Conservation (phyloP, 1,284 basidiomycete species). For the Irpex rosettiformis region DNA sequence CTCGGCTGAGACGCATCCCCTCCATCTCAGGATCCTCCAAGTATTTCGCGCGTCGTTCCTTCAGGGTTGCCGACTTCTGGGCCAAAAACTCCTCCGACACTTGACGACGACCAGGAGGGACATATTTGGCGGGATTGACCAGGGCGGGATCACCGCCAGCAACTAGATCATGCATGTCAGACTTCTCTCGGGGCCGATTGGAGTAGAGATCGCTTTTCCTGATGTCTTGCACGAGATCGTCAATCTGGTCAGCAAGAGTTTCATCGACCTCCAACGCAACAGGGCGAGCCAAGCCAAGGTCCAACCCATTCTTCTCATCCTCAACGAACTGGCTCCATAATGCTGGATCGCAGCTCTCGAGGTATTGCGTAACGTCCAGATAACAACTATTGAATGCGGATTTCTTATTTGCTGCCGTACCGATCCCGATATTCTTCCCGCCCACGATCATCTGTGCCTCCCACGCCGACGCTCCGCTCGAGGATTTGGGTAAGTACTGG, state of each 20-base stretch:
- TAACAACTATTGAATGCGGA: conserved; percentile 72
- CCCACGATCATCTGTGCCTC: conserved; percentile 83
- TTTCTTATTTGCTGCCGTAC: conserved; percentile 73
- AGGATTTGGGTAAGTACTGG: conserved; percentile 40
- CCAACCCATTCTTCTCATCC: conserved; percentile 60
- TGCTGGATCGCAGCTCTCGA: conserved; percentile 78
- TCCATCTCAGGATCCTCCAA: conserved; percentile 59
- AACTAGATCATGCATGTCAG: conserved; percentile 52
- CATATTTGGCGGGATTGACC: conserved; percentile 18
- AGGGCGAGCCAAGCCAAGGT: conserved; percentile 68
- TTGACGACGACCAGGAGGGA: conserved; percentile 23
- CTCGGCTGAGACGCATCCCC: conserved; percentile 67
- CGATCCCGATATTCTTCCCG: conserved; percentile 79
- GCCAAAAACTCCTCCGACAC: conserved; percentile 30
- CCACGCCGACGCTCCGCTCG: conserved; percentile 46
- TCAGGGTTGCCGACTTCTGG: conserved; percentile 61
- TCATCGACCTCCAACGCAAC: conserved; percentile 73
- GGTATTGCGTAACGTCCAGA: conserved; percentile 84
- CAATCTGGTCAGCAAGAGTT: conserved; percentile 70
- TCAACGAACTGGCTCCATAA: conserved; percentile 76
- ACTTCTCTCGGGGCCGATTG: conserved; percentile 38
- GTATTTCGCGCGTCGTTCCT: conserved; percentile 58
- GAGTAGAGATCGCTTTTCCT: conserved; percentile 49
- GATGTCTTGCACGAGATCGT: conserved; percentile 70
- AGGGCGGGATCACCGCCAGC: conserved; percentile 41